Percentiles rank a stretch among this genome's conserved stretches.
These are phyloP conservation scores for Glonium stellatum DNA, from an alignment of 495 filamentous ascomycete genomes.

Conservation along the genomic window DNA sequence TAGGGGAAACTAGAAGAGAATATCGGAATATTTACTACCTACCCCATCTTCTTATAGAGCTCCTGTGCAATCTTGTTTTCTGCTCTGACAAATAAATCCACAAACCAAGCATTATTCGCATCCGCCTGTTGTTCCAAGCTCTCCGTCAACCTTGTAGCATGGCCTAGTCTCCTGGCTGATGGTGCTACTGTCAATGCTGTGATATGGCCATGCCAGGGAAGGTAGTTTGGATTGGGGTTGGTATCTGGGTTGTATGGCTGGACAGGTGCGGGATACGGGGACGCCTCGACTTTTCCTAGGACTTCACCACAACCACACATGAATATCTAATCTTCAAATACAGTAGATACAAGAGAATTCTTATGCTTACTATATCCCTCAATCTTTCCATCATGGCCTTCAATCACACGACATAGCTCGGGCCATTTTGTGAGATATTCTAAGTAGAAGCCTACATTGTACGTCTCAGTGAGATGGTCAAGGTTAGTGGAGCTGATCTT, in stretches of 20 bases:
- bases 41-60: conserved; percentile 89
- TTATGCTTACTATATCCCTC: conserved; percentile 78
- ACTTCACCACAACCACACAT: conserved; percentile 46
- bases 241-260: conserved; percentile 53
- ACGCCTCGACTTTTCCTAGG: conserved; percentile 92
- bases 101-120: conserved; percentile 80
- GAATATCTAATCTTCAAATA: neutral
- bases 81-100: conserved; percentile 86
- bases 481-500: conserved; percentile 80
- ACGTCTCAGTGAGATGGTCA: conserved; percentile 92
- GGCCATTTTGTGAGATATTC: conserved; percentile 95
- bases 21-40: neutral
- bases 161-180: conserved; percentile 72
- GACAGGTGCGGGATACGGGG: conserved; percentile 54
- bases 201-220: conserved; percentile 97
- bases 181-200: conserved; percentile 92
- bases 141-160: conserved; percentile 71
- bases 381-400: conserved; percentile 72
- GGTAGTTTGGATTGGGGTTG: conserved; percentile 53
- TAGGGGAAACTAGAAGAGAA: neutral
- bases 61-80: conserved; percentile 79
- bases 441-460: conserved; percentile 89
- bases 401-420: conserved; percentile 79
- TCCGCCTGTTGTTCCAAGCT: conserved; percentile 75
- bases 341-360: neutral